Conservation (phyloP, 2,329 filamentous ascomycete species). For the Achaetomium macrosporum region DNA sequence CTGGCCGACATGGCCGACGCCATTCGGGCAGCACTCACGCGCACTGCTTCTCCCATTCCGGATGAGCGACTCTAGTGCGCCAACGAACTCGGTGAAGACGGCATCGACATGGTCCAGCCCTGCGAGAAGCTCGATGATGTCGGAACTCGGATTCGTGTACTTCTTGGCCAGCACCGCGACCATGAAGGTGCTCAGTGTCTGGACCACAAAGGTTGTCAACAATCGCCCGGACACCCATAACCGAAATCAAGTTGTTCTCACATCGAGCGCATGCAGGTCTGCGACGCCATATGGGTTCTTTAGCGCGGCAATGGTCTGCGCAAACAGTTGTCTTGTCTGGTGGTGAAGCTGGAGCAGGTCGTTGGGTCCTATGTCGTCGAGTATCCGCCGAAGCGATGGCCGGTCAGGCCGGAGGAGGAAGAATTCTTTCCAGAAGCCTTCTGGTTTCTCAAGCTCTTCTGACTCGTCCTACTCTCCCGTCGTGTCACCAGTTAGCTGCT, state of each 20-base stretch:
- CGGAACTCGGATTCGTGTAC: constrained; percentile 91
- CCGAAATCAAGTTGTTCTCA: constrained; percentile 38
- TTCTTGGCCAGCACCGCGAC: constrained; percentile 76
- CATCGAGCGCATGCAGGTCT: constrained; percentile 79
- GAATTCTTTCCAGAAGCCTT: constrained; percentile 95
- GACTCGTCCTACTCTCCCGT: constrained; percentile 12
- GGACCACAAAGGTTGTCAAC: constrained; percentile 10
- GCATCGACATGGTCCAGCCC: constrained; percentile 84
- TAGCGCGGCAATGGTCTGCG: constrained; percentile 63
- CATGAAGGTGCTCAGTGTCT: constrained; percentile 89
- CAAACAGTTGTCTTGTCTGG: constrained; percentile 74
- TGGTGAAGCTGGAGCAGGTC: constrained; percentile 72
- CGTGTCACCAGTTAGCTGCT: not conserved
- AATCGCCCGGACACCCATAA: not conserved
- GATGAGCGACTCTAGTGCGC: constrained; percentile 74
- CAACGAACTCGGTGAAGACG: constrained; percentile 83
- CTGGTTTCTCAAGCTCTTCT: constrained; percentile 64
- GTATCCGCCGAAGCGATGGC: constrained; percentile 57
- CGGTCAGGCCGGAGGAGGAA: constrained; percentile 83
- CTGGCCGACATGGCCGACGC: constrained; percentile 15
- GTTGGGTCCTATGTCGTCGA: constrained; percentile 66
- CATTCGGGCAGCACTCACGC: constrained; percentile 15
- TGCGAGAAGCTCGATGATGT: constrained; percentile 84
- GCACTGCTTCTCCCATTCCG: constrained; percentile 57
- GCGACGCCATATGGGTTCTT: constrained; percentile 53